A percentile compares a stretch with the other conserved stretches of the same genome.
Conservation (phyloP, 108 stramenopile genomes). For the Chaetoceros muelleri region DNA sequence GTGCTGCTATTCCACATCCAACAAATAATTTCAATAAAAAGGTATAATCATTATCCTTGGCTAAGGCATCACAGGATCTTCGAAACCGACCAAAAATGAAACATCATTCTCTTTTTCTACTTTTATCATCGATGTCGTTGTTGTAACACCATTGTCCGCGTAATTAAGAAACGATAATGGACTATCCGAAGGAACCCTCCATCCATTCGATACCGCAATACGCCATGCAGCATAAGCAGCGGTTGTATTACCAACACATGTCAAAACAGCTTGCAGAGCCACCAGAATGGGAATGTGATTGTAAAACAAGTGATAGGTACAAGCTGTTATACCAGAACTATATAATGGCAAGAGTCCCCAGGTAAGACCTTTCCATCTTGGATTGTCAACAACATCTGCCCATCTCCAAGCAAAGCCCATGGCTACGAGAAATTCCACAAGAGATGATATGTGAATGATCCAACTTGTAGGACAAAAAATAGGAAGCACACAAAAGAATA, state of each 20-base stretch:
- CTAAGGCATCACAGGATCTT: conserved; percentile 61
- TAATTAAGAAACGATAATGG: conserved; percentile 6
- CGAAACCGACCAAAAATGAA: conserved; percentile 55
- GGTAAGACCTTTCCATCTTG: conserved; percentile 83
- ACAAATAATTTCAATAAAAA: conserved; percentile 72
- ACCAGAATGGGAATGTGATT: conserved; percentile 78
- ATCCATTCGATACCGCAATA: conserved; percentile 69
- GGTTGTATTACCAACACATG: conserved; percentile 73
- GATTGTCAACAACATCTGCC: conserved; percentile 53
- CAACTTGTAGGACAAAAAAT: conserved; percentile 25
- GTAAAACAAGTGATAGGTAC: conserved; percentile 90
- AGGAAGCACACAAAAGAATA: no score
- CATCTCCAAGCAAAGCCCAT: conserved; percentile 85
- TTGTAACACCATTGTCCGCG: background rate
- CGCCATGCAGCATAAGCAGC: conserved; percentile 61
- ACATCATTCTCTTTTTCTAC: conserved; percentile 25
- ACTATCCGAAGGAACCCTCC: conserved; percentile 27
- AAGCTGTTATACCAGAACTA: conserved; percentile 83
- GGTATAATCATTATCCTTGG: conserved; percentile 53
- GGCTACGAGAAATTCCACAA: conserved; percentile 83
- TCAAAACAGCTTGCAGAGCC: conserved; percentile 74
- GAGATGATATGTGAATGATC: conserved; percentile 82
- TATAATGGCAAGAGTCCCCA: conserved; percentile 89
- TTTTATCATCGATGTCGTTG: no score
- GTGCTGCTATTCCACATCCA: conserved; percentile 62